Percentiles rank a stretch among this genome's conserved stretches.
Evolutionary conservation across 257 asterid species (phyloP).

Genomic region (Lycium ferocissimum): DNA sequence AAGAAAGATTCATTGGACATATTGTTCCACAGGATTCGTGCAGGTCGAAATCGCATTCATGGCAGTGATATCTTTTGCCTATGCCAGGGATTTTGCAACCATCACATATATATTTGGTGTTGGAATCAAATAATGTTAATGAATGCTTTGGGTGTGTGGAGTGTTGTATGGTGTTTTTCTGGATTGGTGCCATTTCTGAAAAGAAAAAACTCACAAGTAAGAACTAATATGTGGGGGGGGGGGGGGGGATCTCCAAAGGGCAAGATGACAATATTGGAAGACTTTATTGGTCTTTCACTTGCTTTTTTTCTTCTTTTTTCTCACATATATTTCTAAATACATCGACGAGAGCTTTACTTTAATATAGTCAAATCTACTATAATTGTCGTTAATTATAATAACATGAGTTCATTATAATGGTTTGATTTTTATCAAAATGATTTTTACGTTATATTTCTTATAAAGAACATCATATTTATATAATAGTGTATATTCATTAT

Average conservation of each 20-base stretch:
- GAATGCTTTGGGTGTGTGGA: constrained; percentile 52
- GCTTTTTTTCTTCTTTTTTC: too few relatives aligned
- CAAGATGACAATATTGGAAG: constrained; percentile 5
- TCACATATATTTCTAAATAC: neutral
- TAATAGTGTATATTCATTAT: too few relatives aligned
- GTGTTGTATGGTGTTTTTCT: constrained; percentile 37
- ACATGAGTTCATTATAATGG: too few relatives aligned
- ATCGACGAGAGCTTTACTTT: too few relatives aligned
- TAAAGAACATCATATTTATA: too few relatives aligned
- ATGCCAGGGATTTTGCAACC: constrained; percentile 51
- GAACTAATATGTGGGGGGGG: too few relatives aligned
- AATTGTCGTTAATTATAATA: too few relatives aligned
- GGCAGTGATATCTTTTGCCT: constrained; percentile 52
- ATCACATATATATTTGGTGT: constrained; percentile 41
- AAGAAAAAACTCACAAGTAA: too few relatives aligned
- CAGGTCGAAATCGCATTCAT: constrained; percentile 51
- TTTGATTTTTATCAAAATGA: too few relatives aligned
- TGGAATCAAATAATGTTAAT: constrained; percentile 7
- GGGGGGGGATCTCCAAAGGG: neutral
- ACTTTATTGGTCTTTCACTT: neutral
- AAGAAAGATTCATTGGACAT: constrained; percentile 46
- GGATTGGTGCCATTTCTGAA: constrained; percentile 40
- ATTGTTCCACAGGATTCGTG: constrained; percentile 54
- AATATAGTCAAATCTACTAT: too few relatives aligned
- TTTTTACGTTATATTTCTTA: too few relatives aligned